These are phyloP conservation scores for Austroboletus festivus DNA, from an alignment of 768 basidiomycete genomes.

Conservation along the genomic window DNA sequence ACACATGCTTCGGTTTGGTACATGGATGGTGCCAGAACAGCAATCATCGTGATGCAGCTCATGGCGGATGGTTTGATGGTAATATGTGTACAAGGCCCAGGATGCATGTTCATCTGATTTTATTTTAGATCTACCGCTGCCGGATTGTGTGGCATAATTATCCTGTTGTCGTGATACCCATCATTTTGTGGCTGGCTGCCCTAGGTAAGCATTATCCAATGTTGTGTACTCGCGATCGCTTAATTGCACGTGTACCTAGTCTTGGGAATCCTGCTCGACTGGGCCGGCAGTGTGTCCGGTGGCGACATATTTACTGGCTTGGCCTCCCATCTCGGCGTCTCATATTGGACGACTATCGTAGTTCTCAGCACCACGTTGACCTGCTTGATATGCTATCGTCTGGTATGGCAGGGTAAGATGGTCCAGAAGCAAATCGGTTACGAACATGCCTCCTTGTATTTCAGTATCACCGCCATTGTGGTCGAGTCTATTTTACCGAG, in stretches of 20 bases:
- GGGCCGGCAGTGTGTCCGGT: slow-evolving; percentile 10
- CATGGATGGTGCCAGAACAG: slow-evolving; percentile 24
- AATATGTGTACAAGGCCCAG: neutral
- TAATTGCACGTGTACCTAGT: slow-evolving; percentile 7
- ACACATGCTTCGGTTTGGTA: slow-evolving; percentile 28
- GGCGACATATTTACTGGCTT: slow-evolving; percentile 18
- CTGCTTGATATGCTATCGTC: slow-evolving; percentile 21
- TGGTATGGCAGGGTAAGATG: slow-evolving; percentile 6
- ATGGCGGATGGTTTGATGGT: slow-evolving; percentile 34
- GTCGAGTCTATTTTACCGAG: slow-evolving; percentile 26
- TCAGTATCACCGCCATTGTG: slow-evolving; percentile 7
- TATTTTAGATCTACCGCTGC: slow-evolving; percentile 39
- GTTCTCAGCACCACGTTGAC: slow-evolving; percentile 19
- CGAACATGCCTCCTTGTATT: slow-evolving; percentile 19
- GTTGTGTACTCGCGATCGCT: neutral
- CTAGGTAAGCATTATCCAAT: slow-evolving; percentile 13
- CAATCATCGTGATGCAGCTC: slow-evolving; percentile 31
- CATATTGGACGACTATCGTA: slow-evolving; percentile 15
- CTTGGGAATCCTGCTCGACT: slow-evolving; percentile 15
- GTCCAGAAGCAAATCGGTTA: slow-evolving; percentile 11
- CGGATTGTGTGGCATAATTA: slow-evolving; percentile 32
- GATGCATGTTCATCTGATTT: slow-evolving; percentile 1
- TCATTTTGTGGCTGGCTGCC: slow-evolving; percentile 21
- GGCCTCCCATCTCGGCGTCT: slow-evolving; percentile 9
- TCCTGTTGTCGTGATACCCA: slow-evolving; percentile 12